These are phyloP conservation scores for Penicillium psychrofluorescens DNA, from an alignment of 495 filamentous ascomycete genomes.

Conservation along the genomic window DNA sequence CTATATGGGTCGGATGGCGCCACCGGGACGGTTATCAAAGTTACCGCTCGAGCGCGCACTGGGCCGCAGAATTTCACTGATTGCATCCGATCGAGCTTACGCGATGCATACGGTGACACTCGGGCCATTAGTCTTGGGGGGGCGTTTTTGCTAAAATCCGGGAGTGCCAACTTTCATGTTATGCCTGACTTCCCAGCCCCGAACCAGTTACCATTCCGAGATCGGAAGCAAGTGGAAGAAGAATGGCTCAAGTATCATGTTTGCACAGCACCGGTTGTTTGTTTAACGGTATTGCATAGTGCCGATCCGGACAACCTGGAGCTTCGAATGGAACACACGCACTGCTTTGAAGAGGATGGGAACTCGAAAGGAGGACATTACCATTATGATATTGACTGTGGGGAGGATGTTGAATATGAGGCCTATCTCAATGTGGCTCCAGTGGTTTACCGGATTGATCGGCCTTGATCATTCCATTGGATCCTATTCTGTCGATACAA, in stretches of 20 bases:
- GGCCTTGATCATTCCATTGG: neutral
- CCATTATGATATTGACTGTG: slow-evolving; percentile 26
- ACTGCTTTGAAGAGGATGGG: slow-evolving; percentile 29
- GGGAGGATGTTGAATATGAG: slow-evolving; percentile 31
- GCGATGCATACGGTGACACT: slow-evolving; percentile 16
- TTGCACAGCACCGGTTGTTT: slow-evolving; percentile 26
- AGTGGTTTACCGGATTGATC: slow-evolving; percentile 29
- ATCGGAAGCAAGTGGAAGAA: slow-evolving; percentile 14
- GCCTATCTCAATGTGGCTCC: slow-evolving; percentile 30
- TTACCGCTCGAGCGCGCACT: slow-evolving; percentile 18
- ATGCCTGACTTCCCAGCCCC: slow-evolving; percentile 36
- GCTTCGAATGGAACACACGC: slow-evolving; percentile 36
- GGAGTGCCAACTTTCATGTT: slow-evolving; percentile 30
- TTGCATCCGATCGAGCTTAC: slow-evolving; percentile 20
- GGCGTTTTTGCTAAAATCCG: slow-evolving; percentile 26
- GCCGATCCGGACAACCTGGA: slow-evolving; percentile 23
- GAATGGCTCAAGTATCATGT: slow-evolving; percentile 30
- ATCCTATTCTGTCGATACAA: no score
- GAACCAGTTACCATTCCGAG: slow-evolving; percentile 19
- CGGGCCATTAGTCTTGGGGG: slow-evolving; percentile 28
- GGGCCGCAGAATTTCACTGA: slow-evolving; percentile 25
- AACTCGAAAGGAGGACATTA: slow-evolving; percentile 27
- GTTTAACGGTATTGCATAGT: slow-evolving; percentile 32
- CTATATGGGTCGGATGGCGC: slow-evolving; percentile 25
- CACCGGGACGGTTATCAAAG: slow-evolving; percentile 23